A percentile compares a stretch with the other conserved stretches of the same genome.
phyloP scores from a whole-genome alignment of 495 filamentous ascomycete species.

The Daldinia bambusicola region DNA sequence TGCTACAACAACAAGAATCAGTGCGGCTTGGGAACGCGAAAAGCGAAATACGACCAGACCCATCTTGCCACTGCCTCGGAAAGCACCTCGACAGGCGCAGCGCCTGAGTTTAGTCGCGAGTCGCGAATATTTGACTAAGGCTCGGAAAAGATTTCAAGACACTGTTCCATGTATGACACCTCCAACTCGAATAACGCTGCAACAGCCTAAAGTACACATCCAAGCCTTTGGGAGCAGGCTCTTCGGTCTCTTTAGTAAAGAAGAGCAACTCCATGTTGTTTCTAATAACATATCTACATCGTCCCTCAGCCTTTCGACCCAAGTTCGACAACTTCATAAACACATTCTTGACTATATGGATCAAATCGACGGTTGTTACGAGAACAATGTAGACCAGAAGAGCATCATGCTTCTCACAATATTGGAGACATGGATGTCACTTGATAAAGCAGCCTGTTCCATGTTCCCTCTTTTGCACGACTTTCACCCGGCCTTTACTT shows the following conservation, averaged over 20 bases:
- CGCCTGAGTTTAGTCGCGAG: constrained; percentile 57
- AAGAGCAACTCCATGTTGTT: constrained; percentile 9
- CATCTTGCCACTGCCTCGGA: constrained; percentile 54
- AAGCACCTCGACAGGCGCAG: constrained; percentile 44
- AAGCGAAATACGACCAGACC: constrained; percentile 41
- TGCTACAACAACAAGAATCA: constrained; percentile 17
- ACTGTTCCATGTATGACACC: neutral
- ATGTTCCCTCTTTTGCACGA: constrained; percentile 50
- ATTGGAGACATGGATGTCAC: constrained; percentile 55
- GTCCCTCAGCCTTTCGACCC: neutral
- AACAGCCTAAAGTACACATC: constrained; percentile 18
- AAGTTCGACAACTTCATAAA: constrained; percentile 49
- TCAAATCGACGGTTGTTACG: constrained; percentile 53
- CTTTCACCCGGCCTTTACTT: constrained; percentile 55
- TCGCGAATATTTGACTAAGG: constrained; percentile 47
- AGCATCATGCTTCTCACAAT: constrained; percentile 55
- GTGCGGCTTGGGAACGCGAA: constrained; percentile 38
- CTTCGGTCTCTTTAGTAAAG: constrained; percentile 22
- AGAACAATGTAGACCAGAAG: constrained; percentile 56
- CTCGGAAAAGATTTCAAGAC: constrained; percentile 17
- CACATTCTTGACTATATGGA: constrained; percentile 54
- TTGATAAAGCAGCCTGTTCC: constrained; percentile 51
- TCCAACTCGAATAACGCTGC: neutral
- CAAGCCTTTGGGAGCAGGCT: constrained; percentile 22
- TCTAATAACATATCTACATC: neutral